These are phyloP conservation scores for Marasmius oreades DNA, from an alignment of 1,284 basidiomycete species.

Conservation along the genomic window DNA sequence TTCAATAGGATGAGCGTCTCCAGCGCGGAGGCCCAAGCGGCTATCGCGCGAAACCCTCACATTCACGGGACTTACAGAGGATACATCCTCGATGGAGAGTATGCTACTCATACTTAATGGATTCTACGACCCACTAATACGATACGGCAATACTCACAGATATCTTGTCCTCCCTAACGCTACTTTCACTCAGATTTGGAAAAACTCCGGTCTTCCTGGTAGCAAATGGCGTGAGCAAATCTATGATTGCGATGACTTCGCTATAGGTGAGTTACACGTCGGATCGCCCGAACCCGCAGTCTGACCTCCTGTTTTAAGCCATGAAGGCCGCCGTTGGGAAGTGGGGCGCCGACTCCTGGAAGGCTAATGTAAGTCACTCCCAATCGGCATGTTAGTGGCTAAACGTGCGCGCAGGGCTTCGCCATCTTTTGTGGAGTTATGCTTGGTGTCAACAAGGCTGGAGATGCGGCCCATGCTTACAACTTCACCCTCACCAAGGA, in stretches of 20 bases:
- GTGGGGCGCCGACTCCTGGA: neutral
- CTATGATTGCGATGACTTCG: neutral
- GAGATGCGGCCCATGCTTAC: neutral
- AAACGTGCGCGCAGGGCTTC: neutral
- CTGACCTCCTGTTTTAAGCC: neutral
- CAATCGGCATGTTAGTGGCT: neutral
- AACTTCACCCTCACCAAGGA: neutral
- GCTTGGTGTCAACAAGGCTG: too few relatives aligned
- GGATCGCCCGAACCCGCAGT: neutral
- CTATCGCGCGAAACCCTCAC: neutral
- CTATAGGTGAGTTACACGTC: neutral
- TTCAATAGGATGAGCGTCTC: neutral
- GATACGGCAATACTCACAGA: too few relatives aligned
- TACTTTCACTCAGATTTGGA: neutral
- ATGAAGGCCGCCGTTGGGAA: too few relatives aligned
- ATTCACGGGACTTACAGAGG: neutral
- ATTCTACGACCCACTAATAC: too few relatives aligned
- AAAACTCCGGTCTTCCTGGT: neutral
- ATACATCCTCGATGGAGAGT: neutral
- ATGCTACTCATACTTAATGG: too few relatives aligned
- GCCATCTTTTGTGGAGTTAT: neutral
- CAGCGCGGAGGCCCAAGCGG: neutral
- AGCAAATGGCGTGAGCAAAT: neutral
- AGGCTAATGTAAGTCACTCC: neutral
- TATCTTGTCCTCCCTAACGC: too few relatives aligned